Percentiles rank a stretch among this genome's conserved stretches.
These are phyloP conservation scores for Tetrapisispora nanseiensis DNA, from an alignment of 805 yeast genomes.

Conservation along the genomic window DNA sequence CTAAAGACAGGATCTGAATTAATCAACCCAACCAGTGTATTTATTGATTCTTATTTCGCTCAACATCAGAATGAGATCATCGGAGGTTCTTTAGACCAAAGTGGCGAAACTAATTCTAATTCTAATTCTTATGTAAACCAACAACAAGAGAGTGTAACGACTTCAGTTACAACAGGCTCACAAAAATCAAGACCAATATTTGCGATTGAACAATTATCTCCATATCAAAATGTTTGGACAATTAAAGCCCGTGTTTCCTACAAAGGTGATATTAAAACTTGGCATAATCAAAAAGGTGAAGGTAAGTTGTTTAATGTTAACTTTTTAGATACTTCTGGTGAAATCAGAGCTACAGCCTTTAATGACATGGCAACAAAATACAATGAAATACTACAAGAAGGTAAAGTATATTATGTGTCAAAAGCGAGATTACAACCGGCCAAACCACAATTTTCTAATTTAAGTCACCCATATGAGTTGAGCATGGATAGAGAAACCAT, in stretches of 20 bases:
- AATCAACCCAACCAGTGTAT: conserved; percentile 31
- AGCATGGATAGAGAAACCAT: conserved; percentile 69
- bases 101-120: conserved; percentile 7
- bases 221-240: conserved; percentile 85
- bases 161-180: conserved; percentile 8
- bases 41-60: conserved; percentile 48
- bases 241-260: conserved; percentile 85
- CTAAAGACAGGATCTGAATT: conserved; percentile 32
- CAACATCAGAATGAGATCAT: conserved; percentile 44
- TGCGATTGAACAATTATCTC: conserved; percentile 82
- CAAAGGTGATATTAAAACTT: conserved; percentile 80
- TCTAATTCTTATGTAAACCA: conserved; percentile 10
- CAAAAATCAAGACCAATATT: conserved; percentile 37
- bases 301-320: conserved; percentile 86
- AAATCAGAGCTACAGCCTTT: conserved; percentile 91
- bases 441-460: conserved; percentile 74
- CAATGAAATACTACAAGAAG: conserved; percentile 71
- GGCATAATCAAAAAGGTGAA: conserved; percentile 78
- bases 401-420: conserved; percentile 76
- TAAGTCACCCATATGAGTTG: conserved; percentile 83
- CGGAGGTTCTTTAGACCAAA: conserved; percentile 5
- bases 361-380: conserved; percentile 76
- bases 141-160: not conserved
- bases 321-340: conserved; percentile 88
- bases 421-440: conserved; percentile 75